Conservation (phyloP, 345 rosid species). For the Carallia pectinifolia region DNA sequence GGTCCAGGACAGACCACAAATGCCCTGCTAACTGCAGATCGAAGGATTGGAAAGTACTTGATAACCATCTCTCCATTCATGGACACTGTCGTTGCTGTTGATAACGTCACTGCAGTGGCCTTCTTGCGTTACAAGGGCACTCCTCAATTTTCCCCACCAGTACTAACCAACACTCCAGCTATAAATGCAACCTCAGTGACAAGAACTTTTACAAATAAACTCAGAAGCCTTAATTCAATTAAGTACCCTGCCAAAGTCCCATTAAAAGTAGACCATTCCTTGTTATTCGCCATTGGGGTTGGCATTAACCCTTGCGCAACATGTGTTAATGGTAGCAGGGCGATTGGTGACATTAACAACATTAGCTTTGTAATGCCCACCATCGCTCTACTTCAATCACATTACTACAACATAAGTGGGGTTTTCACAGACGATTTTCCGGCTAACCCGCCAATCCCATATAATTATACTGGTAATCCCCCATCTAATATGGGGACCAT, state of each 20-base stretch:
- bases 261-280: slow-evolving; percentile 45
- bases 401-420: slow-evolving; percentile 54
- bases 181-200: slow-evolving; percentile 54
- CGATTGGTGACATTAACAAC: slow-evolving; percentile 51
- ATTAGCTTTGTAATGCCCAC: slow-evolving; percentile 62
- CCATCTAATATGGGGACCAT: slow-evolving; percentile 3
- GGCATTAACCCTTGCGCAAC: slow-evolving; percentile 64
- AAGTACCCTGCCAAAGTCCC: slow-evolving; percentile 56
- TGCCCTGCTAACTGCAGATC: slow-evolving; percentile 49
- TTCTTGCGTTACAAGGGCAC: slow-evolving; percentile 47
- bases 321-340: slow-evolving; percentile 49
- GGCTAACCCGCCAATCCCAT: slow-evolving; percentile 40
- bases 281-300: slow-evolving; percentile 49
- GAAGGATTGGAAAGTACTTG: slow-evolving; percentile 44
- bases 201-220: slow-evolving; percentile 30
- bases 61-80: slow-evolving; percentile 71
- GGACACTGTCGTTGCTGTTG: slow-evolving; percentile 60
- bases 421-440: slow-evolving; percentile 78
- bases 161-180: slow-evolving; percentile 44
- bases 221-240: slow-evolving; percentile 63
- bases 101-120: slow-evolving; percentile 48
- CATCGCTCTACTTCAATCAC: slow-evolving; percentile 58
- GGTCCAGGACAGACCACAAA: slow-evolving; percentile 85
- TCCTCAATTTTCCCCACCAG: slow-evolving; percentile 31
- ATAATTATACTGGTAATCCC: slow-evolving; percentile 52